Conservation (phyloP, 495 filamentous ascomycete species). For the Penicillium diatomitis region DNA sequence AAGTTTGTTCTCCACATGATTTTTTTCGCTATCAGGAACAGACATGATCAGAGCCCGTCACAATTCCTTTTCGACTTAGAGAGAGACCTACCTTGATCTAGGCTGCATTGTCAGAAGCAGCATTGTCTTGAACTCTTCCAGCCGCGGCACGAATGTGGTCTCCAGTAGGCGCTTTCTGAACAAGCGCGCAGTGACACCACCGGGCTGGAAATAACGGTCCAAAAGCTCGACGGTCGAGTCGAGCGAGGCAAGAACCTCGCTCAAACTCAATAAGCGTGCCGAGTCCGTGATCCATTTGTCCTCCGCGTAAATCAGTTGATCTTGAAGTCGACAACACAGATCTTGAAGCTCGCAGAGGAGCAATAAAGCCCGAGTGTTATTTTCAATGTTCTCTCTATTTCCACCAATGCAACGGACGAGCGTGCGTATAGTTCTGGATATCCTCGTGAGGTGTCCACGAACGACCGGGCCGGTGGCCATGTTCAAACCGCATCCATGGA, state of each 20-base stretch:
- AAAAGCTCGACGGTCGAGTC: slow-evolving; percentile 17
- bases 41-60: neutral
- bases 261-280: slow-evolving; percentile 10
- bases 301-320: slow-evolving; percentile 17
- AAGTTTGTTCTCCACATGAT: slow-evolving; percentile 10
- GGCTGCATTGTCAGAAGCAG: slow-evolving; percentile 22
- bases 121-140: slow-evolving; percentile 27
- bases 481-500: neutral
- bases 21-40: slow-evolving; percentile 11
- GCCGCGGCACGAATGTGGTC: slow-evolving; percentile 13
- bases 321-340: slow-evolving; percentile 14
- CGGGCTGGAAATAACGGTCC: slow-evolving; percentile 27
- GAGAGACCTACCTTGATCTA: slow-evolving; percentile 14
- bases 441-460: neutral
- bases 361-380: neutral
- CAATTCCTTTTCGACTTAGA: neutral
- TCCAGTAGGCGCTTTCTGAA: slow-evolving; percentile 25
- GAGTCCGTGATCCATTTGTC: slow-evolving; percentile 20
- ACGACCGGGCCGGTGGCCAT: slow-evolving; percentile 6
- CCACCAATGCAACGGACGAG: neutral
- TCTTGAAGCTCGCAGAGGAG: slow-evolving; percentile 13
- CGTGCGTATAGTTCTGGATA: neutral
- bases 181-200: slow-evolving; percentile 18
- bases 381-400: neutral
- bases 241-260: slow-evolving; percentile 15